Base-by-base conservation (phyloP, 345 rosid species). In the Pugionium dolabratum region DNA sequence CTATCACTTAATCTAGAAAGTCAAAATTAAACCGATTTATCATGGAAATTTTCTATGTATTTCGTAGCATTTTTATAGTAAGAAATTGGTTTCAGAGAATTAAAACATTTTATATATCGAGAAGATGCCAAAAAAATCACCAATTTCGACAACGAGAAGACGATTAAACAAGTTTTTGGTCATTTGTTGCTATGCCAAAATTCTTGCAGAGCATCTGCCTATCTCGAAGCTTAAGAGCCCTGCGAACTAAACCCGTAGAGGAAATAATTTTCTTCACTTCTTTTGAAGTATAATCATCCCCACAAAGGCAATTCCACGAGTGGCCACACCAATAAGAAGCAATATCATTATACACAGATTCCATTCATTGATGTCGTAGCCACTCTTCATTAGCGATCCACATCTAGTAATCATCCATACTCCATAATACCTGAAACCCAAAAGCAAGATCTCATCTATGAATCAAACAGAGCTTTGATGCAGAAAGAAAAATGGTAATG, bases 351-450 rank as follows among this genome's bases (percentile, higher is more conserved):
- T 72, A 70, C 93, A 86, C 5, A 84, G 64, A 57, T 41, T 74
- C 90, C 89, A 86, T 10, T 79, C 57, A 10, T 84, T 76, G 40
- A 92, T 82, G 69, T 77, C 67, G 56, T 89, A 89, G 33, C 93
- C 87, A 25, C 57, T 73, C 73, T 82, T 71, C 82, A 62, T 54
- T 1, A 92, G 82, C 9, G 81, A 66, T 33, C 88, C 91, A 4
- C 95, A 92, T 4, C 98, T 84, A 29, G 97, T 86, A 58, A 92
- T 84, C 76, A 89, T 69, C 98, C 98, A 89, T 50, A 92, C 93
- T 57, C 97, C 95, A 10, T 84, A 74, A 76, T 86, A 92, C 91
- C 96, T 92, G 63, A 46, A 32, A 29, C 48, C 26, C 29, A 53
- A 58, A 57, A 36, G 26, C 46, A 4, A 53, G 72, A 46, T 6